Percentiles rank a stretch among this genome's conserved stretches.
Conservation (phyloP, 768 basidiomycete genomes). For the Tulasnella sp. region DNA sequence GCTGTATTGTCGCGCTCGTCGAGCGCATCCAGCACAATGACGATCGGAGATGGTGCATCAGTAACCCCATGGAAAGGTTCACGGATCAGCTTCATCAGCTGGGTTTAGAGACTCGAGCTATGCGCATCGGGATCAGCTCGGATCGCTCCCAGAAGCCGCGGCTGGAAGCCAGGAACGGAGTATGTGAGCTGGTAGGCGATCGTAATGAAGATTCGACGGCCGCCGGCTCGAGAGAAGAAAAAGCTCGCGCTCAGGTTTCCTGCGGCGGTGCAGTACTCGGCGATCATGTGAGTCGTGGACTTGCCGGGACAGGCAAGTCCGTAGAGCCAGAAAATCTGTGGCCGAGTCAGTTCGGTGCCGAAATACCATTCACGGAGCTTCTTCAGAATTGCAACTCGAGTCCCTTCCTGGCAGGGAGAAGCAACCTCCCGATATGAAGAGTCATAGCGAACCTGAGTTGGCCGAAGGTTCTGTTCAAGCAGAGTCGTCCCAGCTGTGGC, state of each 20-base stretch:
- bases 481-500: too few relatives aligned
- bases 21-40: conserved; percentile 31
- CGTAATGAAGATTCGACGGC: conserved; percentile 25
- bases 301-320: conserved; percentile 32
- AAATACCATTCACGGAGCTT: not conserved
- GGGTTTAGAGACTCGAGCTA: conserved; percentile 17
- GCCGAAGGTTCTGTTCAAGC: not conserved
- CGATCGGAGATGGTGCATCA: conserved; percentile 13
- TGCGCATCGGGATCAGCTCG: conserved; percentile 7
- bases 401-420: not conserved
- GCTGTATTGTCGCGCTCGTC: conserved; percentile 26
- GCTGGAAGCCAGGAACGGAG: conserved; percentile 10
- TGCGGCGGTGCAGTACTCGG: conserved; percentile 19
- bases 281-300: conserved; percentile 30
- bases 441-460: not conserved
- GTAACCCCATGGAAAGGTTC: conserved; percentile 7
- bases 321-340: conserved; percentile 24
- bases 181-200: conserved; percentile 27
- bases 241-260: conserved; percentile 28
- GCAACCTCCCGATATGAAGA: not conserved
- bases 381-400: not conserved
- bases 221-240: conserved; percentile 25
- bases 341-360: too few relatives aligned
- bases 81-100: conserved; percentile 20
- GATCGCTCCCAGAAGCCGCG: conserved; percentile 11